Conservation (phyloP, 768 basidiomycete species). For the Cystobasidium onofrii region DNA sequence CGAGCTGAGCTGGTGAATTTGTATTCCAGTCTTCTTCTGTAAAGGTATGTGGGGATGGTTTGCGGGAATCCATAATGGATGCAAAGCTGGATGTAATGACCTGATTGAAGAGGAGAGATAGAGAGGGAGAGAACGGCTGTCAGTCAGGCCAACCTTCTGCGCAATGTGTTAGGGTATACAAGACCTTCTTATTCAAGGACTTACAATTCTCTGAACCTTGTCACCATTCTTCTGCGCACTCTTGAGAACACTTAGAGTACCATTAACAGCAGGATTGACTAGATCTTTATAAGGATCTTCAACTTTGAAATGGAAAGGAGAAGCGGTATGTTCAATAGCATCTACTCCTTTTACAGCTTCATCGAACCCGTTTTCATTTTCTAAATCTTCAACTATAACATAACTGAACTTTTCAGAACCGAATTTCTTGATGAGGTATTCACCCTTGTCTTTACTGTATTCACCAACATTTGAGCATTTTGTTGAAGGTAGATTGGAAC, state of each 20-base stretch:
- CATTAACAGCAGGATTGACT: conserved; percentile 61
- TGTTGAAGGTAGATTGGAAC: no score
- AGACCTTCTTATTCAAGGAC: no score
- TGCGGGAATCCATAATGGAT: conserved; percentile 27
- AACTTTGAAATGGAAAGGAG: conserved; percentile 52
- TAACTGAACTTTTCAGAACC: conserved; percentile 1
- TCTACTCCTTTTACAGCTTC: conserved; percentile 68
- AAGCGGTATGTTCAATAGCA: conserved; percentile 61
- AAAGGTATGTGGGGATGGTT: background rate
- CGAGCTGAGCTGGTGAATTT: conserved; percentile 14
- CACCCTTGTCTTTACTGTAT: background rate
- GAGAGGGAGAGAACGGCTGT: no score
- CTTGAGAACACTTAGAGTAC: conserved; percentile 58
- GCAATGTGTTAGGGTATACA: no score
- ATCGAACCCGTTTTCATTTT: conserved; percentile 59
- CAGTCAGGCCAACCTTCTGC: no score
- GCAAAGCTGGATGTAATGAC: conserved; percentile 40
- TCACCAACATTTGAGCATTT: no score
- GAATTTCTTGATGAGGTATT: conserved; percentile 9
- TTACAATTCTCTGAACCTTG: conserved; percentile 34
- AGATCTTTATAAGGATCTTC: conserved; percentile 47
- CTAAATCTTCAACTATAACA: conserved; percentile 61
- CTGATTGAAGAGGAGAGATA: no score
- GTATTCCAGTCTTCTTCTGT: conserved; percentile 11
- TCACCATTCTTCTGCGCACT: conserved; percentile 45